phyloP scores from a whole-genome alignment of 495 filamentous ascomycete species.

The Elasticomyces elasticus region DNA sequence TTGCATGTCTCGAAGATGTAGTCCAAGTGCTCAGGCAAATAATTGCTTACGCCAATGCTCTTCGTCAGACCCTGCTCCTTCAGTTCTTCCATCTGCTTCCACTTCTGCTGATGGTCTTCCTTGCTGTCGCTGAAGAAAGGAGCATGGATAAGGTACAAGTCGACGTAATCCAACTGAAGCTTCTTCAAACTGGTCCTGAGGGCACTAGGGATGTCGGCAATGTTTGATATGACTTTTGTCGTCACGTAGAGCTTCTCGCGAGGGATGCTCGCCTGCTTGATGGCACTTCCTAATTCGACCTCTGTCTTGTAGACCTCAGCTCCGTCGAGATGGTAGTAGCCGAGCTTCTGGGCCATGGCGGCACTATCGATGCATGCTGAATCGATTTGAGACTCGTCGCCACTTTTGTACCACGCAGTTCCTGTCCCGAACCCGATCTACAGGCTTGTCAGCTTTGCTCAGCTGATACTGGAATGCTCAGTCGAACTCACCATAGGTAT shows the following conservation, averaged over 20 bases:
- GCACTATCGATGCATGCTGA: conserved; percentile 47
- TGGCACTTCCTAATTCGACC: conserved; percentile 60
- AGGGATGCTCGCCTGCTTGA: conserved; percentile 54
- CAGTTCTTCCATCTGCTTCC: conserved; percentile 69
- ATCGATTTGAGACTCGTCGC: conserved; percentile 36
- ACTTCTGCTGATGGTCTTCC: conserved; percentile 55
- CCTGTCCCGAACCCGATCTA: conserved; percentile 67
- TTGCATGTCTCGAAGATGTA: conserved; percentile 55
- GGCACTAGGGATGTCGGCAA: conserved; percentile 51
- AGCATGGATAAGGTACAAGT: conserved; percentile 71
- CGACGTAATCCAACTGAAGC: conserved; percentile 69
- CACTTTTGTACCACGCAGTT: conserved; percentile 50
- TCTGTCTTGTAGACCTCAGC: conserved; percentile 82
- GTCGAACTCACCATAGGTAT: conserved; percentile 53
- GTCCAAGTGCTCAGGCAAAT: conserved; percentile 56
- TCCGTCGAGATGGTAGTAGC: conserved; percentile 68
- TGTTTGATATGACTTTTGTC: conserved; percentile 58
- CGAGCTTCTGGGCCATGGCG: conserved; percentile 58
- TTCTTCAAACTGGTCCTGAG: conserved; percentile 64
- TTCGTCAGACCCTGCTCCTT: conserved; percentile 59
- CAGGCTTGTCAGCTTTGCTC: not conserved
- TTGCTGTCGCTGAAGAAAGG: conserved; percentile 60
- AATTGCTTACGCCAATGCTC: conserved; percentile 82
- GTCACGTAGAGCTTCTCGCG: conserved; percentile 65
- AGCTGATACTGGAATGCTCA: not conserved